Percentiles rank a stretch among this genome's conserved stretches.
Conservation (phyloP, 169 alveolate genomes). For the Eimeria acervulina region DNA sequence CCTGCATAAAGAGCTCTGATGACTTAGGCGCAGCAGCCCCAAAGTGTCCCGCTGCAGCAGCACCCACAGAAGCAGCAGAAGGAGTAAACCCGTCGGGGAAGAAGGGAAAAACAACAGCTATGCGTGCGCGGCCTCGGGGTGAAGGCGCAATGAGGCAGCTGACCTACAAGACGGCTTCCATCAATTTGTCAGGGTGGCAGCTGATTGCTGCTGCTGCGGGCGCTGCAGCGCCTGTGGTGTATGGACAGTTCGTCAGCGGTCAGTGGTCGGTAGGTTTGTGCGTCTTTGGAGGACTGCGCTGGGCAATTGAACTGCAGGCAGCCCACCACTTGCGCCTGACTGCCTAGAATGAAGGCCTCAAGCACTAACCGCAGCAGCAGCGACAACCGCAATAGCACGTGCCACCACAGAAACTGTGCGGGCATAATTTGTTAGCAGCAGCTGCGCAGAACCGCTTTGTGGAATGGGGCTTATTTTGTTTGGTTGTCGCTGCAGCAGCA, state of each 20-base stretch:
- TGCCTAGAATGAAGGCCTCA: neutral
- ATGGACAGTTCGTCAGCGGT: constrained; percentile 86
- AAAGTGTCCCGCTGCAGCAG: constrained; percentile 1
- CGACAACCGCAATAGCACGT: constrained; percentile 16
- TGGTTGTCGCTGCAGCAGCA: constrained; percentile 52
- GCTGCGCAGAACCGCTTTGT: constrained; percentile 47
- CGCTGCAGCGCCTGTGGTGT: constrained; percentile 88
- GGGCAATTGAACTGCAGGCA: constrained; percentile 88
- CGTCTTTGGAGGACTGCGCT: constrained; percentile 88
- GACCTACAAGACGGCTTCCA: constrained; percentile 26
- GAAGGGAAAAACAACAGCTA: neutral
- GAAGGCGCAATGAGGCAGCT: constrained; percentile 38
- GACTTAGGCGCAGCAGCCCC: neutral
- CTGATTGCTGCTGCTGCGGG: constrained; percentile 80
- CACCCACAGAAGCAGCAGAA: neutral
- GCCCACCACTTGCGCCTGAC: constrained; percentile 79
- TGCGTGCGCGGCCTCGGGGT: constrained; percentile 22
- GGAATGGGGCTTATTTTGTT: constrained; percentile 30
- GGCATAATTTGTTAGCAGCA: constrained; percentile 9
- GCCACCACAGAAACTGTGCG: neutral
- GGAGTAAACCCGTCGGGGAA: neutral
- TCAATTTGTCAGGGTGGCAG: constrained; percentile 2
- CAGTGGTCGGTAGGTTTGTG: constrained; percentile 87
- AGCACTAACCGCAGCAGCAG: constrained; percentile 40
- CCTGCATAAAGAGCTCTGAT: constrained; percentile 30